Evolutionary conservation across 73 alveolate genomes (phyloP).

Genomic region (Paramecium tetraurelia): DNA sequence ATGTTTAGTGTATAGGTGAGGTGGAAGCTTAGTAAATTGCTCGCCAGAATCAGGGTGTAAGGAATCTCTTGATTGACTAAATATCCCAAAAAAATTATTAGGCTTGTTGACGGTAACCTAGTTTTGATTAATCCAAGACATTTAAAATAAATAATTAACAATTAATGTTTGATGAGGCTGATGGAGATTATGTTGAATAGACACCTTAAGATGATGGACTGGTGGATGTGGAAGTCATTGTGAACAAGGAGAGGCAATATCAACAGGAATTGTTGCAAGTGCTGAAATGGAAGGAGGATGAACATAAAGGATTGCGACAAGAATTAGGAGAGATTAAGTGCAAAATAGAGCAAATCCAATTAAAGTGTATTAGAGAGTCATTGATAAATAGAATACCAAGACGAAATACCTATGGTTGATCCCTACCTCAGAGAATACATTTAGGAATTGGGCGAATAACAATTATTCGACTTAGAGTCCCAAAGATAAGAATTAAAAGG

Average conservation of each 20-base stretch:
- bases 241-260: neutral
- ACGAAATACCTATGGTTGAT: neutral
- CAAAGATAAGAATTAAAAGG: conserved; percentile 5
- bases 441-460: neutral
- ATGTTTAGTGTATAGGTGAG: neutral
- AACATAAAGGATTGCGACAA: neutral
- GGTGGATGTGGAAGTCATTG: conserved; percentile 8
- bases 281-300: neutral
- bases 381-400: neutral
- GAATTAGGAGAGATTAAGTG: neutral
- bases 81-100: neutral
- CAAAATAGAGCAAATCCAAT: neutral
- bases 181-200: neutral
- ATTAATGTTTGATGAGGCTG: conserved; percentile 7
- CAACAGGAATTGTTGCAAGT: neutral
- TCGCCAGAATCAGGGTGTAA: neutral
- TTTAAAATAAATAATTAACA: neutral
- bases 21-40: neutral
- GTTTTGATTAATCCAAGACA: conserved; percentile 38
- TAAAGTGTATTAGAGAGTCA: neutral
- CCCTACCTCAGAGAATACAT: neutral
- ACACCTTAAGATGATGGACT: neutral
- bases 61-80: neutral
- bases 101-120: neutral
- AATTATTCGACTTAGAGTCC: neutral